Percentiles rank a stretch among this genome's conserved stretches.
Conservation (phyloP, 768 basidiomycete species). For the Suillus sp. region DNA sequence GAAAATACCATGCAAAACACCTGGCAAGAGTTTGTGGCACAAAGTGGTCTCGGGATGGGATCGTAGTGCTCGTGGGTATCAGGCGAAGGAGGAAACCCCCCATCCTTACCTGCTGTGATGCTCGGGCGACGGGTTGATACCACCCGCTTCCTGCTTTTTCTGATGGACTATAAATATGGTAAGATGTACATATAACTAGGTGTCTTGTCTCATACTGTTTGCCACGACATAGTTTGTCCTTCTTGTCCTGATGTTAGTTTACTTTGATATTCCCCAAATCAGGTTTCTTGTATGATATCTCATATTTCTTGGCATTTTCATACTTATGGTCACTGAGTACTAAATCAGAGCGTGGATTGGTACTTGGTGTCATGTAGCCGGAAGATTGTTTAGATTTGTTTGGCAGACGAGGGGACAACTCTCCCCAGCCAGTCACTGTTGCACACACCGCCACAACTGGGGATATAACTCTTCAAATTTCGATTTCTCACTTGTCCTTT, state of each 20-base stretch:
- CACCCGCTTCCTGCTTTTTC: constrained; percentile 10
- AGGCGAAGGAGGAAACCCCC: constrained; percentile 11
- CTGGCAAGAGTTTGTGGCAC: constrained; percentile 63
- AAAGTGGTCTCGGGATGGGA: constrained; percentile 27
- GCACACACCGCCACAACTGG: constrained; percentile 2
- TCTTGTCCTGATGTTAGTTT: constrained; percentile 19
- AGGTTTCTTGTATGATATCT: constrained; percentile 20
- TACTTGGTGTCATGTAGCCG: not conserved
- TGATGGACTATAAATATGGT: constrained; percentile 14
- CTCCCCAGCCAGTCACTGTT: not conserved
- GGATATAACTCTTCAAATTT: constrained; percentile 5
- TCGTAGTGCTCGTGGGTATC: constrained; percentile 4
- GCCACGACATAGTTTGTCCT: not conserved
- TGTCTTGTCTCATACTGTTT: constrained; percentile 16
- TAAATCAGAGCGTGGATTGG: not conserved
- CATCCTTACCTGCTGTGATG: not conserved
- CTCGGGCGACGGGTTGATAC: constrained; percentile 5
- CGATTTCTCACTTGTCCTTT: constrained; percentile 23
- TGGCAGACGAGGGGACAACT: not conserved
- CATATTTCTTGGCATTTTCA: constrained; percentile 23
- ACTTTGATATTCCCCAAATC: constrained; percentile 15
- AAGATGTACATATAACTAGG: constrained; percentile 15
- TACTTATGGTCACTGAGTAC: not conserved
- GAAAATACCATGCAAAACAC: constrained; percentile 62
- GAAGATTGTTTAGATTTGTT: not conserved